Percentiles rank a stretch among this genome's conserved stretches.
These are phyloP conservation scores for Crithidia sp. DNA, from an alignment of 208 protist species.

Conservation along the genomic window DNA sequence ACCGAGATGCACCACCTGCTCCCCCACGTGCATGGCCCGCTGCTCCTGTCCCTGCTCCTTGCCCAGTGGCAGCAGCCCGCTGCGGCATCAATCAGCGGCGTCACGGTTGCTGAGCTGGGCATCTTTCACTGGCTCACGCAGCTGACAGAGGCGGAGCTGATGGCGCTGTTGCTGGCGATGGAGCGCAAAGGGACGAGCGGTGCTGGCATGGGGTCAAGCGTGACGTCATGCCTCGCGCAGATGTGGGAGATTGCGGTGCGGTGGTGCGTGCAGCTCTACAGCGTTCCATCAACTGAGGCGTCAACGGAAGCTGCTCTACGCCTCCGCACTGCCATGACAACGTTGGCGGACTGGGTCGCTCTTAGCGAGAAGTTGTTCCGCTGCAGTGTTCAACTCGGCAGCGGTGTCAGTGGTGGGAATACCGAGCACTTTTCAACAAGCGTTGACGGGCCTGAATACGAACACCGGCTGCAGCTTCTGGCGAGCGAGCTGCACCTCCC, in stretches of 20 bases:
- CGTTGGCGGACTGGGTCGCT: constrained; percentile 16
- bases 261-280: constrained; percentile 28
- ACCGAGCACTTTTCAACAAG: neutral
- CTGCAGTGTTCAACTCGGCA: neutral
- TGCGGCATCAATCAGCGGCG: constrained; percentile 7
- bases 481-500: constrained; percentile 26
- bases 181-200: neutral
- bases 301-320: neutral
- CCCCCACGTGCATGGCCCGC: constrained; percentile 27
- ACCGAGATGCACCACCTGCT: constrained; percentile 11
- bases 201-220: neutral
- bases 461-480: constrained; percentile 27
- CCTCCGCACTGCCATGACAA: neutral
- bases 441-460: neutral
- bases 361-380: constrained; percentile 21
- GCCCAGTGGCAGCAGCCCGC: constrained; percentile 12
- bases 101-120: constrained; percentile 12
- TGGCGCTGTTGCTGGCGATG: constrained; percentile 3
- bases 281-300: neutral
- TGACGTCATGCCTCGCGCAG: constrained; percentile 15
- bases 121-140: constrained; percentile 19
- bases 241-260: constrained; percentile 32
- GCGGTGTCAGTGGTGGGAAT: neutral
- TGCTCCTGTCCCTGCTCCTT: constrained; percentile 17
- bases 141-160: constrained; percentile 2